Percentiles rank a stretch among this genome's conserved stretches.
These are phyloP conservation scores for Fusarium oxysporum DNA, from an alignment of 2,329 filamentous ascomycete genomes.

Conservation along the genomic window DNA sequence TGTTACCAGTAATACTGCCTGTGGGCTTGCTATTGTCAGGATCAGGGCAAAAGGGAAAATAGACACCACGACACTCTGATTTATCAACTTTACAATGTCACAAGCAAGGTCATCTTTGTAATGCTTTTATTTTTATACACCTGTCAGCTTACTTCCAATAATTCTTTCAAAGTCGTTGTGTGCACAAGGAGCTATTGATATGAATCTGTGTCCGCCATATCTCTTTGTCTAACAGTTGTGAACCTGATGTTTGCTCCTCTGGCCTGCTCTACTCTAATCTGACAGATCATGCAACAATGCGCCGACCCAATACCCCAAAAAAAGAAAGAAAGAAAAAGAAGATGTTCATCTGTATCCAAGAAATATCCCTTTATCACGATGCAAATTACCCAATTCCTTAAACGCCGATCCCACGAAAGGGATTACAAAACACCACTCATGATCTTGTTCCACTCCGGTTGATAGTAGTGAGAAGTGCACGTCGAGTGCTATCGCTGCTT, in stretches of 20 bases:
- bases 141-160: not conserved
- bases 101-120: not conserved
- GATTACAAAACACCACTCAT: conserved; percentile 16
- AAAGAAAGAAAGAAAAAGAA: not conserved
- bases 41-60: not conserved
- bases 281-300: conserved; percentile 16
- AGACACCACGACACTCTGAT: not conserved
- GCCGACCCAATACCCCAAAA: conserved; percentile 7
- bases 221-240: conserved; percentile 5
- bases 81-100: not conserved
- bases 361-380: conserved; percentile 31
- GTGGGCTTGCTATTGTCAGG: not conserved
- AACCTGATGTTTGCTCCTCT: not conserved
- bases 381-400: conserved; percentile 22
- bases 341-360: conserved; percentile 15
- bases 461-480: conserved; percentile 6
- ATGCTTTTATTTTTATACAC: conserved; percentile 3
- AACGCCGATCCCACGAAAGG: conserved; percentile 18
- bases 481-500: not conserved
- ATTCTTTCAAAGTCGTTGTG: not conserved
- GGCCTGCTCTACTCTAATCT: conserved; percentile 1
- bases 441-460: not conserved
- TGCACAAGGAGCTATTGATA: conserved; percentile 10
- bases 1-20: not conserved
- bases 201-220: not conserved